These are phyloP conservation scores for Berberis thunbergii DNA, from an alignment of 164 flowering plant genomes.

Conservation along the genomic window DNA sequence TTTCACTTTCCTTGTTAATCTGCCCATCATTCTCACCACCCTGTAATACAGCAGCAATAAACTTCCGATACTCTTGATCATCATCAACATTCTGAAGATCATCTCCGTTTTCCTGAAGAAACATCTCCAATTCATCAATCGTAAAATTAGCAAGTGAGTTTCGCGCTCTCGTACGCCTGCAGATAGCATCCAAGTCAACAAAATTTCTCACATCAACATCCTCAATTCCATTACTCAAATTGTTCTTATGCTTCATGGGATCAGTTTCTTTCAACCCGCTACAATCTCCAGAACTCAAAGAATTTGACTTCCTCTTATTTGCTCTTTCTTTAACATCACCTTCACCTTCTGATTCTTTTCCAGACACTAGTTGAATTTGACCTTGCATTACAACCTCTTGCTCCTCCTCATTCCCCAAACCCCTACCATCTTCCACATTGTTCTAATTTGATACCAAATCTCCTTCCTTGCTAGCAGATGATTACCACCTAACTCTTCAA, in stretches of 20 bases:
- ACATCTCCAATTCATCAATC: conserved; percentile 89
- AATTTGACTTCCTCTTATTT: conserved; percentile 18
- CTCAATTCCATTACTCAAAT: conserved; percentile 13
- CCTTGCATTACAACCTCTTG: conserved; percentile 20
- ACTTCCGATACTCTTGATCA: conserved; percentile 86
- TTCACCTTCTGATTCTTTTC: conserved; percentile 7
- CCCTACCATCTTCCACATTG: conserved; percentile 17
- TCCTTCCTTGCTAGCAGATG: conserved; percentile 7
- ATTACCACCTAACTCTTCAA: conserved; percentile 38
- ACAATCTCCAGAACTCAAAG: conserved; percentile 1
- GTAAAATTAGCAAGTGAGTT: conserved; percentile 87
- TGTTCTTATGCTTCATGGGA: conserved; percentile 19
- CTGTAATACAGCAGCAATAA: conserved; percentile 76
- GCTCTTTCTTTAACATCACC: conserved; percentile 7
- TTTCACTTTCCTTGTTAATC: conserved; percentile 25
- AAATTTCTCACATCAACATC: conserved; percentile 19
- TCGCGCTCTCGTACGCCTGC: conserved; percentile 85
- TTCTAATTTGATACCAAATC: conserved; percentile 6
- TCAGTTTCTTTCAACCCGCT: conserved; percentile 3
- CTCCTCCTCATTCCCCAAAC: conserved; percentile 25
- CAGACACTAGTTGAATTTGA: conserved; percentile 10
- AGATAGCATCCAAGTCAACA: conserved; percentile 52
- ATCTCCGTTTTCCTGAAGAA: conserved; percentile 90
- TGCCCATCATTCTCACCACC: conserved; percentile 43
- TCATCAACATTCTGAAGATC: conserved; percentile 83